Evolutionary conservation across 2,329 filamentous ascomycete species (phyloP), one percentile per base, ranked within the genome.

Genomic region (Alternaria ventricosa): DNA sequence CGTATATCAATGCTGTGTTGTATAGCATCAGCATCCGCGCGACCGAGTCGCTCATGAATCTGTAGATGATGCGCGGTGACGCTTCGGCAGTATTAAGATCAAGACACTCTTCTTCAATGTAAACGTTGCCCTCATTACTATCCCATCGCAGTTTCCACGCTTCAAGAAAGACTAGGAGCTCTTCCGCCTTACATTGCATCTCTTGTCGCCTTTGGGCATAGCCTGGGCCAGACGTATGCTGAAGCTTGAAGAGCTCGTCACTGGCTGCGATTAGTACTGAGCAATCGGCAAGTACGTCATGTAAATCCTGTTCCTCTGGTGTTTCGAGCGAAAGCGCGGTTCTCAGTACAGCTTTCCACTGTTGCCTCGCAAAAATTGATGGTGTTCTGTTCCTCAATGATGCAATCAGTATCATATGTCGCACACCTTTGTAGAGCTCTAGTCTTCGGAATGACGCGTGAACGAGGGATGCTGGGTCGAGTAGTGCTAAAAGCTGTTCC

Each of bases 221-320:
- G 9, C 13, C n/a, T 10, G 20, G 25, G 15, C 28, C 49, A 15
- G 33, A 53, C 25, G 20, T 2, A 46, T 28, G 15, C 28, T 20
- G 5, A n/a, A 13, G 27, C 23, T 51, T 57, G 23, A 58, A 7
- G 7, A 69, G 13, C 33, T 62, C 59, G 25, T 73, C 64, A 13
- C 64, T 54, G 23, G 69, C 60, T 5, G 70, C 60, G 20, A 68
- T 57, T n/a, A 75, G 28, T 13, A 72, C 70, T 5, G 74, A 71
- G 57, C 73, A 77, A 41, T 76, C 74, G 45, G 74, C 75, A 30
- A 78, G 58, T 6, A 74, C 41, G 49, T 77, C 70, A 33, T 70
- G 74, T n/a, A 78, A 50, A 9, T 71, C 68, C 27, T 76, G 71
- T 60, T 75, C 68, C 23, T 68, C 51, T 27, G 65, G 36, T 41